These are phyloP conservation scores for Pestalotiopsis sp. DNA, from an alignment of 2,329 filamentous ascomycete species.

Conservation along the genomic window DNA sequence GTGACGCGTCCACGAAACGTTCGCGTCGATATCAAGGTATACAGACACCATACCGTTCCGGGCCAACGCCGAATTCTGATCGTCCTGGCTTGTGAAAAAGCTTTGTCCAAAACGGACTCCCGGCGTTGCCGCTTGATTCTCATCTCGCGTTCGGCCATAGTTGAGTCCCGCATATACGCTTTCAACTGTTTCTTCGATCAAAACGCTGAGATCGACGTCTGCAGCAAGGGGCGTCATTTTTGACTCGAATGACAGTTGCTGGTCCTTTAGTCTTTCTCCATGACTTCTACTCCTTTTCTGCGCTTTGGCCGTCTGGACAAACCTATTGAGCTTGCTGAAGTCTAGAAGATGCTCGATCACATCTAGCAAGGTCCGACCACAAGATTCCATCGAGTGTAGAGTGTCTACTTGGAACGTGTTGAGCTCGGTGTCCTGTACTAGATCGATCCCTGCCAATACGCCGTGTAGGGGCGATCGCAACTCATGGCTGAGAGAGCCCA, in stretches of 20 bases:
- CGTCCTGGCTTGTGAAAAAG: background rate
- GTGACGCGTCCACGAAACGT: conserved; percentile 51
- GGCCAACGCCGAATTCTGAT: background rate
- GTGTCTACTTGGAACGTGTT: conserved; percentile 47
- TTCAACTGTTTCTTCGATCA: conserved; percentile 49
- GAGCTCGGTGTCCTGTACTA: conserved; percentile 53
- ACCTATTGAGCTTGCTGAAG: conserved; percentile 56
- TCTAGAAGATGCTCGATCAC: conserved; percentile 55
- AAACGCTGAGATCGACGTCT: conserved; percentile 37
- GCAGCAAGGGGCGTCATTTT: conserved; percentile 24
- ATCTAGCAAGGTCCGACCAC: conserved; percentile 52
- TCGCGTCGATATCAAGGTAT: conserved; percentile 50
- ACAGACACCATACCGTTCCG: conserved; percentile 38
- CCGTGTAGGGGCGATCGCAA: conserved; percentile 63
- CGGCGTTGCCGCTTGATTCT: background rate
- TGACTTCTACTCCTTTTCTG: conserved; percentile 15
- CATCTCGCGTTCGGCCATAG: conserved; percentile 22
- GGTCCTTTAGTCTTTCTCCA: conserved; percentile 9
- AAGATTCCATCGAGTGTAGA: conserved; percentile 51
- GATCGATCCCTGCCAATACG: conserved; percentile 54
- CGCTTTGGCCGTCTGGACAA: conserved; percentile 15
- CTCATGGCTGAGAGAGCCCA: conserved; percentile 63
- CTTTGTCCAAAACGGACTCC: background rate
- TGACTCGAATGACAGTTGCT: conserved; percentile 17
- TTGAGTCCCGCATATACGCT: conserved; percentile 48